Conservation (phyloP, 306 rosid species). For the Lathyrus aphaca region DNA sequence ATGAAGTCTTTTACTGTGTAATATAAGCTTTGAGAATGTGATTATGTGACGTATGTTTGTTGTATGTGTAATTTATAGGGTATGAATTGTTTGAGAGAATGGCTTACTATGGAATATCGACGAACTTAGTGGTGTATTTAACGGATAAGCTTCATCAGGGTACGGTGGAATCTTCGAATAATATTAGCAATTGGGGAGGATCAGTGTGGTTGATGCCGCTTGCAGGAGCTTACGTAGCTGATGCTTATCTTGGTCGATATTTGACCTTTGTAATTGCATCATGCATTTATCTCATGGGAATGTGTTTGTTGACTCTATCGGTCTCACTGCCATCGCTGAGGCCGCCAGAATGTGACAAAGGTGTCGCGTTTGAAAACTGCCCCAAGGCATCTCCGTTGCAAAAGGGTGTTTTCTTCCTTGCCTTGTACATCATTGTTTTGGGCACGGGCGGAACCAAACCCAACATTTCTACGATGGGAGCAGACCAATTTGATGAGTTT, state of each 20-base stretch:
- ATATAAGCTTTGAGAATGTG: background rate
- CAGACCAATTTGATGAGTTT: constrained; percentile 82
- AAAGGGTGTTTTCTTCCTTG: constrained; percentile 61
- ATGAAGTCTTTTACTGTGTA: background rate
- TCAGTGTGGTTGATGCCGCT: constrained; percentile 69
- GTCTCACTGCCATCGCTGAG: constrained; percentile 65
- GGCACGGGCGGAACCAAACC: constrained; percentile 93
- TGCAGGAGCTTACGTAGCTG: constrained; percentile 70
- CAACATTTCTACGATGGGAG: constrained; percentile 91
- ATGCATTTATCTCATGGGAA: constrained; percentile 62
- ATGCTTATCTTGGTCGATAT: constrained; percentile 69
- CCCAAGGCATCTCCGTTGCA: constrained; percentile 59
- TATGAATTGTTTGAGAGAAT: constrained; percentile 85
- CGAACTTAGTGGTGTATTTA: constrained; percentile 70
- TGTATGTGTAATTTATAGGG: constrained; percentile 40
- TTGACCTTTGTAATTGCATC: constrained; percentile 66
- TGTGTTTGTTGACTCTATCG: constrained; percentile 66
- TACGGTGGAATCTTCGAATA: constrained; percentile 65
- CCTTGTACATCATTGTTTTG: constrained; percentile 63
- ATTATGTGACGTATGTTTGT: too few species aligned
- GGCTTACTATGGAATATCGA: constrained; percentile 75
- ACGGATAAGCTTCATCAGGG: constrained; percentile 67
- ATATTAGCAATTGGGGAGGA: constrained; percentile 76
- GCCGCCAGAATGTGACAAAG: constrained; percentile 64
- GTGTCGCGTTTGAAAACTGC: constrained; percentile 41